Conservation (phyloP, 192 early-diverging fungal genomes). For the Chytriomyces sp. region DNA sequence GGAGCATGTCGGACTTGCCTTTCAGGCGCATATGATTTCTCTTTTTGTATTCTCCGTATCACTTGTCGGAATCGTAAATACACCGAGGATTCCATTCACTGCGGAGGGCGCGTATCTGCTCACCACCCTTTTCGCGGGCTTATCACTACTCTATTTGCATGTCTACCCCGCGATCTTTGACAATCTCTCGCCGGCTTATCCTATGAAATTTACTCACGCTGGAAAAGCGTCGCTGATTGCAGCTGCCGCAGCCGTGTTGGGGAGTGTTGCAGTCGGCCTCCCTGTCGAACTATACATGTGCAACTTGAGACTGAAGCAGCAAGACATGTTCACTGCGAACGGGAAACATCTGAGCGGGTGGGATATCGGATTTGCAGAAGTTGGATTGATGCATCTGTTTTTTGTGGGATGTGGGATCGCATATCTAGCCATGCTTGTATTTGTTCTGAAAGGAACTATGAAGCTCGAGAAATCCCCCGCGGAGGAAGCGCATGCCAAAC, state of each 20-base stretch:
- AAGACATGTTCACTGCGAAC: background rate
- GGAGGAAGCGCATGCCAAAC: too few relatives aligned
- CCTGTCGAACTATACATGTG: background rate
- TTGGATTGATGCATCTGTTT: background rate
- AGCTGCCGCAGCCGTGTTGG: background rate
- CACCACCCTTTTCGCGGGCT: background rate
- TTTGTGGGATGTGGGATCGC: background rate
- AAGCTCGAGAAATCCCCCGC: too few relatives aligned
- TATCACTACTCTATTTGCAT: background rate
- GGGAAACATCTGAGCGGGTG: background rate
- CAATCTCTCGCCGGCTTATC: background rate
- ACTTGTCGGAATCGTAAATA: background rate
- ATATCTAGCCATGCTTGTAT: background rate
- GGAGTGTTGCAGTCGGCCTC: background rate
- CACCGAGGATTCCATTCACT: background rate
- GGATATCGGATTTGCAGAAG: background rate
- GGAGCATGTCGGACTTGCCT: background rate
- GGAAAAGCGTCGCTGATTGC: background rate
- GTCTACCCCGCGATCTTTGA: too few relatives aligned
- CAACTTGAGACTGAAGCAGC: background rate
- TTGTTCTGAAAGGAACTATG: too few relatives aligned
- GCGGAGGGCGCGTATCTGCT: background rate
- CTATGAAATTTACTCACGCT: background rate
- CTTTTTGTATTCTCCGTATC: background rate
- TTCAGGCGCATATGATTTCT: background rate